Conservation (phyloP, 2,329 filamentous ascomycete species). For the Phialophora chinensis region DNA sequence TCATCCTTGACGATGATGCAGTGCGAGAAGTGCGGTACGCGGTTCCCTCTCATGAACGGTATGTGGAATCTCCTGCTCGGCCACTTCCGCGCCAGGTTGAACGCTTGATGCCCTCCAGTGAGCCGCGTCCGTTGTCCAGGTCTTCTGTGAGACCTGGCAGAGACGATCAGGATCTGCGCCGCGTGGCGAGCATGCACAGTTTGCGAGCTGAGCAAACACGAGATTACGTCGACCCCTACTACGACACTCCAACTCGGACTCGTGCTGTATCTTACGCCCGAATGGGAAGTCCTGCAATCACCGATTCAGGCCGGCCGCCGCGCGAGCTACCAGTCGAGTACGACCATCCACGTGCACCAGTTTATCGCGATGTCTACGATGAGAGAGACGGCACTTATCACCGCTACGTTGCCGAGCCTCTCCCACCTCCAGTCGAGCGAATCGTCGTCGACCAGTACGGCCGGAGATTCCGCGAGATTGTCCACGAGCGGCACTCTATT, state of each 20-base stretch:
- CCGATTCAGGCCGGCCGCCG: slow-evolving; percentile 46
- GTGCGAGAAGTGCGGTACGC: slow-evolving; percentile 42
- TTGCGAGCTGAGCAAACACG: slow-evolving; percentile 50
- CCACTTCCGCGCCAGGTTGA: slow-evolving; percentile 38
- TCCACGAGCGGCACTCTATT: slow-evolving; percentile 49
- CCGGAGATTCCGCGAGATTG: slow-evolving; percentile 73
- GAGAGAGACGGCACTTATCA: slow-evolving; percentile 50
- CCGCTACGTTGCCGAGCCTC: slow-evolving; percentile 49
- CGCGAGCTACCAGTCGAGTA: slow-evolving; percentile 44
- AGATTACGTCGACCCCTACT: slow-evolving; percentile 51
- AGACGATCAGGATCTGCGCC: slow-evolving; percentile 54
- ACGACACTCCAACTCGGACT: slow-evolving; percentile 37
- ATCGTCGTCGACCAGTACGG: slow-evolving; percentile 84
- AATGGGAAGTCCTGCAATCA: slow-evolving; percentile 46
- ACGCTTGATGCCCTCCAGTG: slow-evolving; percentile 41
- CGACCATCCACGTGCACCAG: slow-evolving; percentile 46
- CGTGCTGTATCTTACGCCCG: slow-evolving; percentile 50
- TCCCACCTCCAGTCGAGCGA: slow-evolving; percentile 62
- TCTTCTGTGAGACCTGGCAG: slow-evolving; percentile 44
- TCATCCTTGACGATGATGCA: slow-evolving; percentile 54
- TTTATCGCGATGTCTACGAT: slow-evolving; percentile 50
- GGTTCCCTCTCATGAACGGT: slow-evolving; percentile 32
- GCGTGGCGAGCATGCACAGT: slow-evolving; percentile 55
- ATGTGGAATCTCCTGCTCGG: slow-evolving; percentile 38
- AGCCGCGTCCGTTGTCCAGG: slow-evolving; percentile 50